A percentile compares a stretch with the other conserved stretches of the same genome.
phyloP scores from a whole-genome alignment of 306 rosid species.

The Cyclanthera cordifolia region DNA sequence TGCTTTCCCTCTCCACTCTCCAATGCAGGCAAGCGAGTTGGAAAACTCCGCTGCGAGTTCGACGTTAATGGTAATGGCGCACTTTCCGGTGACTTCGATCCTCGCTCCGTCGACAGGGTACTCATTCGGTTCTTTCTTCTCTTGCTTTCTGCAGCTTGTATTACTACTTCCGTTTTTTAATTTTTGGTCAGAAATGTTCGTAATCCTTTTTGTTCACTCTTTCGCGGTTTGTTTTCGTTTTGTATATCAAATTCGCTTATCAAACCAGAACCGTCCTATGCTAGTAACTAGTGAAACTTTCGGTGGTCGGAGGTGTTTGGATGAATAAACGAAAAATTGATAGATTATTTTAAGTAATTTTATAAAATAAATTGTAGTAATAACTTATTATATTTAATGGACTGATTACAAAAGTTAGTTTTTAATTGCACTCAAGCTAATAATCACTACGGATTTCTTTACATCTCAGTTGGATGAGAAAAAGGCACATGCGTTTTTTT shows the following conservation, averaged over 20 bases:
- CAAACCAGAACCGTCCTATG: neutral
- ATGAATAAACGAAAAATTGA: too few species aligned
- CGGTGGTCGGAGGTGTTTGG: too few species aligned
- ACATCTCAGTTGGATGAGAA: too few species aligned
- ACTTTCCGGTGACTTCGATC: slow-evolving; percentile 56
- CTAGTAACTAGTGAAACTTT: too few species aligned
- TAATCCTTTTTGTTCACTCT: neutral
- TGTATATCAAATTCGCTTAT: neutral
- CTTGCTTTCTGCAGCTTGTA: neutral
- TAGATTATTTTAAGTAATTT: too few species aligned
- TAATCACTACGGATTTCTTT: too few species aligned
- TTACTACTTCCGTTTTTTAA: neutral
- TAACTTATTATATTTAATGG: too few species aligned
- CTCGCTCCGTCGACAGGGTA: slow-evolving; percentile 76
- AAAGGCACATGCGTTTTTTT: too few species aligned
- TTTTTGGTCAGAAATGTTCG: neutral
- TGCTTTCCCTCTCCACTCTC: slow-evolving; percentile 17
- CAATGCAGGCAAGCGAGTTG: slow-evolving; percentile 26
- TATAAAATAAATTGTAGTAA: too few species aligned
- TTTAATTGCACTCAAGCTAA: too few species aligned
- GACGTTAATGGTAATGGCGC: slow-evolving; percentile 61
- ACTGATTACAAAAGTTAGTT: too few species aligned
- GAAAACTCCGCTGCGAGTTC: slow-evolving; percentile 49
- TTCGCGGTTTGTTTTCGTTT: neutral
- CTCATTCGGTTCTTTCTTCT: neutral